Evolutionary conservation across 2,329 filamentous ascomycete genomes (phyloP).

Genomic region (Colletotrichum incanum): DNA sequence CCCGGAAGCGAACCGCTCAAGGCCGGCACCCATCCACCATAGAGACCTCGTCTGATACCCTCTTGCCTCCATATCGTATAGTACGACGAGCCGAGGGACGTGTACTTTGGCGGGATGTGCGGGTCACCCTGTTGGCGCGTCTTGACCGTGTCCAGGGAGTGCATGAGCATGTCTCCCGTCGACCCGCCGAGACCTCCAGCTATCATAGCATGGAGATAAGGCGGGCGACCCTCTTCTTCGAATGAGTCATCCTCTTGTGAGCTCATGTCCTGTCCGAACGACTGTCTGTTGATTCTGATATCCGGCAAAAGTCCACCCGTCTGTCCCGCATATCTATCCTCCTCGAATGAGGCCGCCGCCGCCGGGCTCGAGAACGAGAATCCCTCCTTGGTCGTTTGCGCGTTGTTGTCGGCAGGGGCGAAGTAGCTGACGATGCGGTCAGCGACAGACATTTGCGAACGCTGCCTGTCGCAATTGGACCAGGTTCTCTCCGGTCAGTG

Average conservation of each 20-base stretch:
- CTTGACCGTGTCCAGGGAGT: slow-evolving; percentile 98
- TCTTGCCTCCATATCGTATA: slow-evolving; percentile 94
- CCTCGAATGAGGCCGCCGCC: slow-evolving; percentile 51
- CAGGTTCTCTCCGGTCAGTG: slow-evolving; percentile 30
- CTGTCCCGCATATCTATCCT: slow-evolving; percentile 54
- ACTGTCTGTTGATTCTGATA: slow-evolving; percentile 46
- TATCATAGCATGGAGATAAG: slow-evolving; percentile 80
- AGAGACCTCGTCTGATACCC: slow-evolving; percentile 87
- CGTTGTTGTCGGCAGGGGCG: slow-evolving; percentile 56
- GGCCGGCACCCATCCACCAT: slow-evolving; percentile 93
- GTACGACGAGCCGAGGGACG: slow-evolving; percentile 91
- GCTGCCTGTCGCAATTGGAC: slow-evolving; percentile 33
- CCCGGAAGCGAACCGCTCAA: slow-evolving; percentile 94
- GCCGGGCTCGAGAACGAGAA: slow-evolving; percentile 46
- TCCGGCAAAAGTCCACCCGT: slow-evolving; percentile 49
- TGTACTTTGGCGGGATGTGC: slow-evolving; percentile 92
- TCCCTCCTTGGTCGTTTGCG: slow-evolving; percentile 42
- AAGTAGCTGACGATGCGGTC: slow-evolving; percentile 69
- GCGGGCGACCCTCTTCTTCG: slow-evolving; percentile 60
- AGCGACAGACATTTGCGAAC: slow-evolving; percentile 67
- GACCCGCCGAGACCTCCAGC: slow-evolving; percentile 94
- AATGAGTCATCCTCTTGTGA: slow-evolving; percentile 52
- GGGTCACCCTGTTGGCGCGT: slow-evolving; percentile 98
- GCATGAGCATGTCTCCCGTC: slow-evolving; percentile 97
- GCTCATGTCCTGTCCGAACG: slow-evolving; percentile 38